Base-by-base conservation (phyloP, 805 yeast species). In the Jamesozyma rosinii region DNA sequence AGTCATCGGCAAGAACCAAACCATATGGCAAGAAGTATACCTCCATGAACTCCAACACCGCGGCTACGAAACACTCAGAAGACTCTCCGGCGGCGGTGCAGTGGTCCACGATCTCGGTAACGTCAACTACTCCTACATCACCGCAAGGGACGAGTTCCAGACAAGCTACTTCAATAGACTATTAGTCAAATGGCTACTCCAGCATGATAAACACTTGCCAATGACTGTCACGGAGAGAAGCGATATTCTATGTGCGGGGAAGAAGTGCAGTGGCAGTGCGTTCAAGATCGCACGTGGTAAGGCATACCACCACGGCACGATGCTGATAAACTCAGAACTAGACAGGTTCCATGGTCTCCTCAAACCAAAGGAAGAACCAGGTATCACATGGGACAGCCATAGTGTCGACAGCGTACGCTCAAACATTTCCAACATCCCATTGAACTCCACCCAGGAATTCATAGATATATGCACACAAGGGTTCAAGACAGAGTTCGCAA, bases 1-100 rank as follows among this genome's bases (percentile, higher is more conserved):
- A n/a, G 95, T 92, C 1, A 70, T 92, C 11, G 99, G 99, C 0
- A 87, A 94, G 56, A 92, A 92, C 57, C 99, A 92, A 63, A 92
- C 88, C 49, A 95, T 96, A 2, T 90, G 90, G 86, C 76, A 79
- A 45, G 99, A 92, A 58, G 72, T 79, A 33, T 83, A 85, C 53
- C 44, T 92, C 2, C 71, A 76, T 0, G 55, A 76, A 13, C 64
- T 84, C 4, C 64, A 70, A 3, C 50, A 67, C 0, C 59, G 74
- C 3, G 66, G 67, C 2, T 70, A 85, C 21, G 90, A 95, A 0
- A 56, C 89, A 6, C 58, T 92, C 5, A 69, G 99, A 51, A 69
- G 99, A 44, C 67, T 74, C 38, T 81, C 92, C 8, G 99, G 99
- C 0, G 99, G 99, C 1, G 99, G 99, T 0, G 79, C 97, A 0